Base-by-base conservation (phyloP, 495 filamentous ascomycete species). In the Aspergillus conjunctus region DNA sequence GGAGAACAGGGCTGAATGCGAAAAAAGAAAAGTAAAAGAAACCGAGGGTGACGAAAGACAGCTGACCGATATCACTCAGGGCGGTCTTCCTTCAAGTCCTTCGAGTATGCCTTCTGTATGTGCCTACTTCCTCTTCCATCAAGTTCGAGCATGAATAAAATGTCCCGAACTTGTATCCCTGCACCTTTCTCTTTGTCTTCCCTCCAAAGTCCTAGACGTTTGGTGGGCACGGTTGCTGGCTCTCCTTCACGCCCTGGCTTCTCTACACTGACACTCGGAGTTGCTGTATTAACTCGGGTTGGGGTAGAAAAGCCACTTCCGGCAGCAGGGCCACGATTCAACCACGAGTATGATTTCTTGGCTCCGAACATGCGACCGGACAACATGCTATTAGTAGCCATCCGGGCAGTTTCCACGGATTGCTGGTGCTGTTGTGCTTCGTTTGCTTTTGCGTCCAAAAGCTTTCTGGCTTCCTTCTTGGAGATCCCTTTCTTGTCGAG, bases 401-500 rank as follows among this genome's bases (percentile, higher is more conserved):
- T 65, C 44, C 78, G 73, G 17, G 77, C 78, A 17, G 78, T 81
- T 54, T 78, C 78, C 43, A 79, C 77, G 4, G 78, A 79, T 54
- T 81, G 76, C 39, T 79, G 74, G 57, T 83, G 81, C 51, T 82
- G 80, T 48, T 78, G 74, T 4, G 76, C 78, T 59, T 83, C 82
- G 51, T 68, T 82, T 41, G 74, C 74, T 53, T 79, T 79, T 14
- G 77, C 71, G 45, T 83, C 80, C 20, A 75, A 69, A 51, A 79
- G 63, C 61, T 84, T 86, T 63, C 69, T 80, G 22, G 77, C 72
- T 60, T 82, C 79, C 55, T 83, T 83, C 60, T 83, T 84, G 22
- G 75, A 76, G 31, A 84, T 71, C 20, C 84, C 82, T 63, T 86
- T 87, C 54, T 79, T 81, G 54, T 85, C 83, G 11, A 80, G 54